Base-by-base conservation (phyloP, 1,284 basidiomycete species). In the Neonothopanus nambi region DNA sequence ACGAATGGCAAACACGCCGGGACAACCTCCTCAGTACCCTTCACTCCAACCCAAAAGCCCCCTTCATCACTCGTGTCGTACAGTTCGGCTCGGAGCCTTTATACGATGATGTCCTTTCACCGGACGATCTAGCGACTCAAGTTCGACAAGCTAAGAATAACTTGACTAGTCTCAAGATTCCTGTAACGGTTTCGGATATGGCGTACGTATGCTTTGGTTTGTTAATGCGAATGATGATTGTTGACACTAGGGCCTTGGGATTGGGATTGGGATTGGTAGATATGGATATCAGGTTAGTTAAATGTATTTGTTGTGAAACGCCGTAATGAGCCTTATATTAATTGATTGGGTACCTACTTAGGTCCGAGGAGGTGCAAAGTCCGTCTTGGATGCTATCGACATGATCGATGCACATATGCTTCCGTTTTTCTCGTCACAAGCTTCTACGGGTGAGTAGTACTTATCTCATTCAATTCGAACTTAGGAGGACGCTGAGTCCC, bases 61-160 rank as follows among this genome's bases (percentile, higher is more conserved):
- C 81, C 55, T 88, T 81, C 61, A 76, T 89, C 40, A 86, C 85
- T 3, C 78, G 86, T 30, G 80, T 76, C 2, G 70, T 89, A 6
- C 84, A 87, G 55, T 85, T 89, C 54, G 87, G 87, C n/a, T 86
- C 84, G 0, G 88, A 91, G 61, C 89, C 89, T 3, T 69, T 91
- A 26, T 91, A 70, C 61, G 88, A 90, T 63, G 53, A 69, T 48
- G 87, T 81, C 21, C 69, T 91, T 24, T 66, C 74, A 5, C 75
- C 79, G 23, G 45, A 64, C 1, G 66, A 74, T 35, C 78, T 91
- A n/a, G 81, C 84, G 2, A 59, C 67, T 0, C 78, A 90, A 65
- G 80, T 90, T 17, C 65, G 55, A 8, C 62, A 66, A 1, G 75
- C 81, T 23, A 84, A 84, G 63, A 59, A 66, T 18, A 78, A 75